Evolutionary conservation across 768 basidiomycete genomes (phyloP), one percentile per base, ranked within the genome.

Genomic region (Lactarius vividus): DNA sequence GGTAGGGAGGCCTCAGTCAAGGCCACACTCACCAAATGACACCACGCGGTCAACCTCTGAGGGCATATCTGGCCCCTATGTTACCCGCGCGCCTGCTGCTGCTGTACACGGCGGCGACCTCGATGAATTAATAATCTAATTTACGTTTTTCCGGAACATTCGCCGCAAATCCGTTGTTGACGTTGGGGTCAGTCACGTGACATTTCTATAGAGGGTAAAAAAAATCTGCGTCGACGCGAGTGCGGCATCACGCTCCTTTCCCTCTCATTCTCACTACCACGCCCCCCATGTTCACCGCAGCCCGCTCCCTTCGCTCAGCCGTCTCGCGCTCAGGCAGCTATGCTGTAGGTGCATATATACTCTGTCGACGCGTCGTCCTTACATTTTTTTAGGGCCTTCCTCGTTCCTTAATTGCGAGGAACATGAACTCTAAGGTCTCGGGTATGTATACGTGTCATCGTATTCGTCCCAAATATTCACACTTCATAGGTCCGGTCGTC

Each of bases 351-450:
- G 26, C 10, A 42, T 13, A 4, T 28, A 11, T 26, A 53, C 28
- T 6, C 13, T 26, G 49, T 37, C 3, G 0, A 6, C 23, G 23
- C 28, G 20, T 31, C 15, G 23, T 72, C 35, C 62, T 65, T 65
- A 72, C 61, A 57, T 56, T 60, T 68, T 35, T 62, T 11, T 64
- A 90, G 88, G 84, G 82, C 72, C 77, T 88, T 73, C 84, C 87
- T 70, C 88, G 89, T 72, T 84, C 86, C 67, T 79, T 83, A 77
- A 86, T 94, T 76, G 91, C 91, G 72, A 87, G 94, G 78, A 93
- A 89, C 81, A 95, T 96, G 92, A 95, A 95, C 83, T 87, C 90
- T 71, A 97, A 96, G 85, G 91, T 96, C 77, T 86, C 83, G 69
- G 95, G 91, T 91, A 68, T 49, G 86, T 76, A 23, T 59, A 46